Evolutionary conservation across 345 rosid genomes (phyloP), one percentile per base, ranked within the genome.

Genomic region (Hibiscus tridactylites): DNA sequence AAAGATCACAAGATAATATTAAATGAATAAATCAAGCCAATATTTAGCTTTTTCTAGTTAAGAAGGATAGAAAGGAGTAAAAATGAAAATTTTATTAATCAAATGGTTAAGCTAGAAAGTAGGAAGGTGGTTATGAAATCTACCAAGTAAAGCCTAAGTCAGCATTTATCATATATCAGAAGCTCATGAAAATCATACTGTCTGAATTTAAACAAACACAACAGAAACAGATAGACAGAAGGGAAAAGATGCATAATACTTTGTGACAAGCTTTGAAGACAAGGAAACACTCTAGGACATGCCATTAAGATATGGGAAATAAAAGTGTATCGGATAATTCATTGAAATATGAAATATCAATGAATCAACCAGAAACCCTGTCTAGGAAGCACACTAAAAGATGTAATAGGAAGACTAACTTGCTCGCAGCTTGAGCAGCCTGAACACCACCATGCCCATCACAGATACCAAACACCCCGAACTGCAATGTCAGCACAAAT

Each of bases 381-480:
- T 31, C 21, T 65, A 67, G 62, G 71, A 61, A 58, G 71, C 73
- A 80, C 16, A 57, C 64, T 21, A 62, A 74, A 65, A 63, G 65
- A 71, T 65, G 49, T 72, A 70, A 78, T 59, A 35, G 74, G 77
- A 73, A 73, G 76, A 91, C 99, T 79, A 73, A 96, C 99, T 88
- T 85, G 90, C 86, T 91, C 24, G 98, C 98, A 81, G 89, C 80
- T 78, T 89, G 80, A 44, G 99, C 99, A 74, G 99, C 99, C 28
- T 72, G 90, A 71, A 72, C 86, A 69, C 99, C 98, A 65, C 97
- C 96, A 80, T 96, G 98, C 75, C 99, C 99, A 87, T 92, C 99
- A 81, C 97, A 96, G 77, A 96, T 83, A 70, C 97, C 90, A 84
- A 96, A 96, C 71, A 91, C 72, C 73, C 99, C 99, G 79, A 90